phyloP scores from a whole-genome alignment of 2,329 filamentous ascomycete species.

The Fusarium napiforme region DNA sequence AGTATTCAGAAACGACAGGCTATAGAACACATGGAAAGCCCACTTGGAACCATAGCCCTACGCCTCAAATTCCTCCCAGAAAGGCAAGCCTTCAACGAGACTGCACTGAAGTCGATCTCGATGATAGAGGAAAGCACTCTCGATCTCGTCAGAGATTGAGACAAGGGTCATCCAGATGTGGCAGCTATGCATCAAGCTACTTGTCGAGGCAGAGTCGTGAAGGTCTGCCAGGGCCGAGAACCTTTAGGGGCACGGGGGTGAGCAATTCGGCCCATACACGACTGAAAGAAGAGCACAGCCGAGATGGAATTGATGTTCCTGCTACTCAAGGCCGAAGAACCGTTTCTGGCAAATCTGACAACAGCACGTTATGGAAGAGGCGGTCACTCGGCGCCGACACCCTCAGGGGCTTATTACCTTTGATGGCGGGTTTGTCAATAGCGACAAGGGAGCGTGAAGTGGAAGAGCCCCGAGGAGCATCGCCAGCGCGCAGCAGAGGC shows the following conservation, averaged over 20 bases:
- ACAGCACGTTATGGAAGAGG: conserved; percentile 32
- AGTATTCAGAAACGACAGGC: neutral
- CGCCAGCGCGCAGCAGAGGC: conserved; percentile 13
- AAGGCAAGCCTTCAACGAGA: conserved; percentile 35
- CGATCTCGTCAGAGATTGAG: neutral
- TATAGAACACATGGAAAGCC: neutral
- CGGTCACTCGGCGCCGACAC: conserved; percentile 38
- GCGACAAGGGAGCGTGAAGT: conserved; percentile 22
- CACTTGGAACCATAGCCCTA: conserved; percentile 3
- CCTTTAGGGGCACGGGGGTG: conserved; percentile 1
- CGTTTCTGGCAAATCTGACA: conserved; percentile 14
- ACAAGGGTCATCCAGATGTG: conserved; percentile 14
- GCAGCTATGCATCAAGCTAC: conserved; percentile 13
- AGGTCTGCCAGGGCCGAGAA: neutral
- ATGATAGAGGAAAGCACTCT: neutral
- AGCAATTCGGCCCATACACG: neutral
- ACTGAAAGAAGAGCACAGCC: neutral
- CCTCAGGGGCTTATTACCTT: conserved; percentile 32
- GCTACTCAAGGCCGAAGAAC: neutral
- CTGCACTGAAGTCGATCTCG: neutral
- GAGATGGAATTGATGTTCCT: conserved; percentile 9
- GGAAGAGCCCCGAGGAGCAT: conserved; percentile 2
- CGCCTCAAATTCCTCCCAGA: conserved; percentile 38
- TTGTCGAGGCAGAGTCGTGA: conserved; percentile 14
- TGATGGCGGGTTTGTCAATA: conserved; percentile 28